Conservation (phyloP, 345 rosid genomes). For the Rhodamnia rubescens region DNA sequence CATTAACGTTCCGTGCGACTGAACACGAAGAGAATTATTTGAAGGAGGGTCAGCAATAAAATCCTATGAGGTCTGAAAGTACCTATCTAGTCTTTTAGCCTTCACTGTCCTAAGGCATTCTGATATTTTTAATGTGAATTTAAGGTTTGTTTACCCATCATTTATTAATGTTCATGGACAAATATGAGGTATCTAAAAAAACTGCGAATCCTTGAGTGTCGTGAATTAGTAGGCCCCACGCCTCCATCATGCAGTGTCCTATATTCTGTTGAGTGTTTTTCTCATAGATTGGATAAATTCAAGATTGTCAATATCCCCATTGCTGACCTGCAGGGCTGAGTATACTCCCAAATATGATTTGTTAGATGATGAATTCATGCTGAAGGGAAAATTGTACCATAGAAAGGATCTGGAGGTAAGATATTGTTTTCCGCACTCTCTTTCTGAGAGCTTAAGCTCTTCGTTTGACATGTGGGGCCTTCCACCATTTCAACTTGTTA, state of each 20-base stretch:
- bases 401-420: conserved; percentile 86
- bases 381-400: conserved; percentile 81
- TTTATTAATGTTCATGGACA: not conserved
- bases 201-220: not conserved
- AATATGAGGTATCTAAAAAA: not conserved
- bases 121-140: not conserved
- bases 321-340: conserved; percentile 63
- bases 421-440: not conserved
- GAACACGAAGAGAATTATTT: not conserved
- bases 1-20: not conserved
- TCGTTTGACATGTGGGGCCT: not conserved
- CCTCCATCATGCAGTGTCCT: not conserved
- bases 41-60: not conserved
- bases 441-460: not conserved
- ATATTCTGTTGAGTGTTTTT: not conserved
- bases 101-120: not conserved
- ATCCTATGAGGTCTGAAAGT: not conserved
- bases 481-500: not conserved
- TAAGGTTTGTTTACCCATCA: not conserved
- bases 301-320: not conserved
- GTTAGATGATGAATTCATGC: conserved; percentile 67
- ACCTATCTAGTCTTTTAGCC: not conserved
- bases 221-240: not conserved
- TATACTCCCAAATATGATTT: conserved; percentile 77
- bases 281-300: not conserved